These are phyloP conservation scores for Mucor lusitanicus DNA, from an alignment of 371 early-diverging fungal genomes.

Conservation along the genomic window DNA sequence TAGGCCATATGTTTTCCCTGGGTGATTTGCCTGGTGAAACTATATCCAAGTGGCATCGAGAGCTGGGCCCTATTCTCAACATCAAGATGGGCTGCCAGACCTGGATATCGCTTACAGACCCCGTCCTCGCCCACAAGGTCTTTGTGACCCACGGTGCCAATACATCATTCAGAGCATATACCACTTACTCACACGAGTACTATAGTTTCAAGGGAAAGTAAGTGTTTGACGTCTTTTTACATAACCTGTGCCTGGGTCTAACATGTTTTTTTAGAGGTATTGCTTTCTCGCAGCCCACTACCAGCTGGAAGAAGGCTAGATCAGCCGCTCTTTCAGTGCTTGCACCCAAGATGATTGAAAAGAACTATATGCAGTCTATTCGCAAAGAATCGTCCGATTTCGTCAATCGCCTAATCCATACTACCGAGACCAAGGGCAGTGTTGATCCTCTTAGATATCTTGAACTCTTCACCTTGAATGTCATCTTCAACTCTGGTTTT, in stretches of 20 bases:
- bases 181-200: not conserved
- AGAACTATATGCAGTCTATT: not conserved
- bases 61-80: constrained; percentile 14
- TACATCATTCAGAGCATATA: constrained; percentile 9
- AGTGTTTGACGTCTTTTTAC: not conserved
- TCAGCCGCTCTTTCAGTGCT: constrained; percentile 8
- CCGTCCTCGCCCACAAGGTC: constrained; percentile 19
- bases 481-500: constrained; percentile 4
- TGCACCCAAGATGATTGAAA: constrained; percentile 15
- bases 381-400: not conserved
- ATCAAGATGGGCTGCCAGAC: constrained; percentile 14
- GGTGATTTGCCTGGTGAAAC: constrained; percentile 4
- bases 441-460: not conserved
- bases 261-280: not conserved
- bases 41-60: constrained; percentile 19
- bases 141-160: constrained; percentile 18
- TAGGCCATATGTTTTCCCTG: constrained; percentile 22
- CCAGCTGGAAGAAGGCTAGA: not conserved
- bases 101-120: constrained; percentile 14
- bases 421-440: not conserved
- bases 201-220: constrained; percentile 16
- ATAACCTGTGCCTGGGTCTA: not conserved
- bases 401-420: not conserved
- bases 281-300: not conserved
- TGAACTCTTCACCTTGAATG: constrained; percentile 8